Conservation (phyloP, 768 basidiomycete species). For the Leccinum imitatum region DNA sequence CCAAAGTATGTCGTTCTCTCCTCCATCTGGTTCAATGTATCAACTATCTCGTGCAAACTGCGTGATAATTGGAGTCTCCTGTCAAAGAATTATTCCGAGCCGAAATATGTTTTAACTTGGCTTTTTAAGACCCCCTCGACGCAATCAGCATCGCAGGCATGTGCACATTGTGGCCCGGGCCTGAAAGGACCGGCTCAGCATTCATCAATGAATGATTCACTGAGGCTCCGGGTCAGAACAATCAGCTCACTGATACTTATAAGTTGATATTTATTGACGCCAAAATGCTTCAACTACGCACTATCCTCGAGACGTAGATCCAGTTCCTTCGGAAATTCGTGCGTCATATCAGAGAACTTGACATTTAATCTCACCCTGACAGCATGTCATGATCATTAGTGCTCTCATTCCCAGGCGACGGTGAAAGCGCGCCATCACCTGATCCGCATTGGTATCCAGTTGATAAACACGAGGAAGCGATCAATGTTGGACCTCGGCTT, state of each 20-base stretch:
- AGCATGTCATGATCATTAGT: conserved; percentile 33
- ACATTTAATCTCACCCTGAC: conserved; percentile 8
- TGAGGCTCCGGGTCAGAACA: conserved; percentile 53
- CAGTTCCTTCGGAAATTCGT: conserved; percentile 54
- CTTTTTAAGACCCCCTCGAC: conserved; percentile 66
- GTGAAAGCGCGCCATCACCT: conserved; percentile 45
- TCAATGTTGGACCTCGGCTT: conserved; percentile 30
- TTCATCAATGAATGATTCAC: conserved; percentile 10
- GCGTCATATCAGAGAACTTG: conserved; percentile 13
- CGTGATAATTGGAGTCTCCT: conserved; percentile 43
- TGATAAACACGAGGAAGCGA: conserved; percentile 48
- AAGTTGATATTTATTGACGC: conserved; percentile 52
- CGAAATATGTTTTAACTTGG: conserved; percentile 63
- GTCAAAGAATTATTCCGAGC: conserved; percentile 18
- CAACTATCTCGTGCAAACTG: conserved; percentile 34
- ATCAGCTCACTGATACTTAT: conserved; percentile 58
- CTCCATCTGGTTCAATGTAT: neutral
- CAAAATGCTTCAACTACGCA: conserved; percentile 50
- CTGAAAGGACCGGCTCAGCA: neutral
- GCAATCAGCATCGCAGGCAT: conserved; percentile 72
- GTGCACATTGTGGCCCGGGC: conserved; percentile 2
- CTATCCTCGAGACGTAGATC: conserved; percentile 58
- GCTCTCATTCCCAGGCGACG: conserved; percentile 46
- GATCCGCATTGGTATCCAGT: conserved; percentile 50
- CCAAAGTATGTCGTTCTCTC: conserved; percentile 38